A percentile compares a stretch with the other conserved stretches of the same genome.
Conservation (phyloP, 2,329 filamentous ascomycete species). For the Colletotrichum camelliae region DNA sequence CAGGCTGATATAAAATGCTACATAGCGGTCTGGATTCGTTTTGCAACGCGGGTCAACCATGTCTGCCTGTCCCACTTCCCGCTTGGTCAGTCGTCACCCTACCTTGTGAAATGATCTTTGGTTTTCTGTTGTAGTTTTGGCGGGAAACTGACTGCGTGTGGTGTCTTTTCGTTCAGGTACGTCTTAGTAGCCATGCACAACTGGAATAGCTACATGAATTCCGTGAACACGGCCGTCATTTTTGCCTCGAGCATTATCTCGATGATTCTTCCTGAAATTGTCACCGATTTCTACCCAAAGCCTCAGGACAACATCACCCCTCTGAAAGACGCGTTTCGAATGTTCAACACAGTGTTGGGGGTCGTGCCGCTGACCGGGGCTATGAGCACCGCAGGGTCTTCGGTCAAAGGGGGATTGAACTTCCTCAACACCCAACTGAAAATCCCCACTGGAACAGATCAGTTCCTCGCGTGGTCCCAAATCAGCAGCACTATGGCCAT, state of each 20-base stretch:
- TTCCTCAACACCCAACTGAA: not conserved
- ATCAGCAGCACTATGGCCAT: not conserved
- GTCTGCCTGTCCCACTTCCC: not conserved
- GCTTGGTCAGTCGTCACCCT: not conserved
- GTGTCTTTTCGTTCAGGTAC: not conserved
- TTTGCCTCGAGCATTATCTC: conserved; percentile 18
- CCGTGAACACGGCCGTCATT: conserved; percentile 13
- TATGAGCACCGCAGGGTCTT: not conserved
- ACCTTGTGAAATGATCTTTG: no score
- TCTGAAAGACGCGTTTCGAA: conserved; percentile 8
- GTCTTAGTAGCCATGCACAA: conserved; percentile 8
- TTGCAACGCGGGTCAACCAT: conserved; percentile 8
- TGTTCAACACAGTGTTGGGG: conserved; percentile 9
- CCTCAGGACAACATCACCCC: conserved; percentile 6
- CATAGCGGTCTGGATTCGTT: not conserved
- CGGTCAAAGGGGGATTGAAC: not conserved
- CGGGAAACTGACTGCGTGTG: no score
- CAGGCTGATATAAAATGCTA: not conserved
- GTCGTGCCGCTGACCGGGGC: conserved; percentile 14
- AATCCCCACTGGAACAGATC: not conserved
- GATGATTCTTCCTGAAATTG: conserved; percentile 15
- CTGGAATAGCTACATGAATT: conserved; percentile 20
- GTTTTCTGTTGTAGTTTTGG: no score
- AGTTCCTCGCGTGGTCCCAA: not conserved
- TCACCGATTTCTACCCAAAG: conserved; percentile 17